Conservation (phyloP, 345 rosid species). For the Eutrema japonicum region DNA sequence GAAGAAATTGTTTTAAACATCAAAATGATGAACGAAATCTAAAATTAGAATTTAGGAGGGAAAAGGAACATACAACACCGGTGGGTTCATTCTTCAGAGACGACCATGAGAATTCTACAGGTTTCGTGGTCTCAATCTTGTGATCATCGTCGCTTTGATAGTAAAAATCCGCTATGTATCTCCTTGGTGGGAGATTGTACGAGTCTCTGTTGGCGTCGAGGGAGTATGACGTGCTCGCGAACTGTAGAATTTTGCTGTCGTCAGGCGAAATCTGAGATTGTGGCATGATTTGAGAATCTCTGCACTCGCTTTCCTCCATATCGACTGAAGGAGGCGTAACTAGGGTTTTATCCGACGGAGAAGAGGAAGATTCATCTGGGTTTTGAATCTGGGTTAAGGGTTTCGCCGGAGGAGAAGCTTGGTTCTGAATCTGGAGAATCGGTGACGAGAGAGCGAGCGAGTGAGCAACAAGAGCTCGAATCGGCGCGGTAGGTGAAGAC, state of each 20-base stretch:
- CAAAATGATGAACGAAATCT: neutral
- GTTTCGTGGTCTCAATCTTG: neutral
- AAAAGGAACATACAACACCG: conserved; percentile 44
- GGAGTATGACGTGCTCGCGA: neutral
- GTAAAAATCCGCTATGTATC: neutral
- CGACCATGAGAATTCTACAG: conserved; percentile 2
- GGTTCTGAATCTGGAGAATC: conserved; percentile 26
- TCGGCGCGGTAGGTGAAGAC: conserved; percentile 35
- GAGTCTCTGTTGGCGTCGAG: neutral
- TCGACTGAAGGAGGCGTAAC: neutral
- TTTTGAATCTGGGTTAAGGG: neutral
- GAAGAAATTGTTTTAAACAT: neutral
- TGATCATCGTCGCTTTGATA: conserved; percentile 5
- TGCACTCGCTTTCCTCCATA: neutral
- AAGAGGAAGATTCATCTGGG: conserved; percentile 4
- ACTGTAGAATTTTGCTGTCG: neutral
- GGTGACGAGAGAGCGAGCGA: conserved; percentile 32
- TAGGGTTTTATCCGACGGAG: conserved; percentile 29
- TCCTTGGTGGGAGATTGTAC: neutral
- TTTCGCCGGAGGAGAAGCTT: conserved; percentile 19
- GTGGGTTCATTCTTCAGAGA: conserved; percentile 26
- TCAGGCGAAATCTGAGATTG: conserved; percentile 20
- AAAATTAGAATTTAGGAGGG: neutral
- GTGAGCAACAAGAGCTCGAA: conserved; percentile 19
- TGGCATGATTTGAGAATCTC: neutral